phyloP scores from a whole-genome alignment of 2,329 filamentous ascomycete genomes.

The Hypoxylon sp. region DNA sequence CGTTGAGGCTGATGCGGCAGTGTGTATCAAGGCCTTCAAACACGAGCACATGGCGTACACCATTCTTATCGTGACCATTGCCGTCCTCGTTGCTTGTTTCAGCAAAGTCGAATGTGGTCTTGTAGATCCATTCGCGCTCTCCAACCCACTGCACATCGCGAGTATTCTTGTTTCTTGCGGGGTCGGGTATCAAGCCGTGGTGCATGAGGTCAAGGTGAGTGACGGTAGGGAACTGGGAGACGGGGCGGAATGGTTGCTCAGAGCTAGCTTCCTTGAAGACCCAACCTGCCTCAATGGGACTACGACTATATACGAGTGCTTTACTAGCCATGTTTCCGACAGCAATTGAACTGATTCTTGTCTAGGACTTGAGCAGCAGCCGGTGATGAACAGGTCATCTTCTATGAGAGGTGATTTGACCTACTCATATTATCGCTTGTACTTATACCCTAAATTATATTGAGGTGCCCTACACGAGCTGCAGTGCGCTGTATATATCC shows the following conservation, averaged over 20 bases:
- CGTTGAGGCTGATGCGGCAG: slow-evolving; percentile 8
- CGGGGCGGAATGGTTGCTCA: slow-evolving; percentile 16
- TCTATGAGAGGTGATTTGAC: neutral
- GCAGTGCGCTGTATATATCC: neutral
- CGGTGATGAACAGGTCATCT: neutral
- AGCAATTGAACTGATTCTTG: neutral
- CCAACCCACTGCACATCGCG: slow-evolving; percentile 19
- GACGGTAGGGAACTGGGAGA: slow-evolving; percentile 12
- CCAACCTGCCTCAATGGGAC: slow-evolving; percentile 12
- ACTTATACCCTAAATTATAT: neutral
- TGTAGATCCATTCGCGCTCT: slow-evolving; percentile 18
- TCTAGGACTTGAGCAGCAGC: neutral
- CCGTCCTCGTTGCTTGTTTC: slow-evolving; percentile 1
- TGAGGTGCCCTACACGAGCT: neutral
- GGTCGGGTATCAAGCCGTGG: slow-evolving; percentile 9
- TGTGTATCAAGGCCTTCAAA: slow-evolving; percentile 26
- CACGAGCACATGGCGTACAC: slow-evolving; percentile 17
- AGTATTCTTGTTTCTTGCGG: slow-evolving; percentile 16
- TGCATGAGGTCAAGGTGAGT: slow-evolving; percentile 18
- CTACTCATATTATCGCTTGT: neutral
- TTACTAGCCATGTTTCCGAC: neutral
- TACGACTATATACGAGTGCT: slow-evolving; percentile 10
- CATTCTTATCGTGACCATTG: slow-evolving; percentile 4
- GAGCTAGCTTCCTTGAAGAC: slow-evolving; percentile 19
- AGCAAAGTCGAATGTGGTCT: slow-evolving; percentile 13